These are phyloP conservation scores for Cystoderma amianthinum DNA, from an alignment of 768 basidiomycete species.

Conservation along the genomic window DNA sequence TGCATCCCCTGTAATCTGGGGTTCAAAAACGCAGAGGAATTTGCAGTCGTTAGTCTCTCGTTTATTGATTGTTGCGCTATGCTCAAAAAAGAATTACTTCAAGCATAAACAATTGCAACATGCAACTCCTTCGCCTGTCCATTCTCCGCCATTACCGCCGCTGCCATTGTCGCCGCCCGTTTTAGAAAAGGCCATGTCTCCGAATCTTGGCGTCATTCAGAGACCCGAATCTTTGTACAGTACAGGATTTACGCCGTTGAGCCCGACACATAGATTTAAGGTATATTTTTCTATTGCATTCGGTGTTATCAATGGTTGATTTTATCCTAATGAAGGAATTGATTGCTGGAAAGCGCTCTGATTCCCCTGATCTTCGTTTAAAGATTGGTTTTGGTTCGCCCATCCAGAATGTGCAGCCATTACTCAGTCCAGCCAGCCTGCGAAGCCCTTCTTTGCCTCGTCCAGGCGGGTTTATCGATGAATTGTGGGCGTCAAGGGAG, in stretches of 20 bases:
- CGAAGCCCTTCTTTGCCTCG: constrained; percentile 21
- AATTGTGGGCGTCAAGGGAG: constrained; percentile 24
- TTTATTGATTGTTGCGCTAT: too few species aligned
- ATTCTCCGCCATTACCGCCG: background rate
- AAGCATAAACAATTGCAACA: too few species aligned
- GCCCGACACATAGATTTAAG: constrained; percentile 15
- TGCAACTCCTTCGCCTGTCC: background rate
- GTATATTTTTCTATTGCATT: constrained; percentile 5
- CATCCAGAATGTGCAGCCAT: constrained; percentile 22
- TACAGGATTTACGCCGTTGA: constrained; percentile 18
- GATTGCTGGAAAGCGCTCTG: constrained; percentile 11
- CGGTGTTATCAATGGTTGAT: too few species aligned
- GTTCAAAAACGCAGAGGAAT: background rate
- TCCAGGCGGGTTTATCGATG: constrained; percentile 23
- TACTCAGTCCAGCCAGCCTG: constrained; percentile 22
- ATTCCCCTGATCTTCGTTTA: constrained; percentile 22
- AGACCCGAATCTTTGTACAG: constrained; percentile 8
- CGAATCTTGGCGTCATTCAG: background rate
- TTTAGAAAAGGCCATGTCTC: background rate
- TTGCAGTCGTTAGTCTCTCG: too few species aligned
- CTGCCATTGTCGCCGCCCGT: background rate
- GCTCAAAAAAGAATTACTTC: too few species aligned
- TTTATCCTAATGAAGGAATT: constrained; percentile 15
- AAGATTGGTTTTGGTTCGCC: constrained; percentile 21
- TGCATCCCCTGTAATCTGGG: too few species aligned